Percentiles rank a stretch among this genome's conserved stretches.
phyloP scores from a whole-genome alignment of 108 stramenopile species.

The Cylindrotheca fusiformis region DNA sequence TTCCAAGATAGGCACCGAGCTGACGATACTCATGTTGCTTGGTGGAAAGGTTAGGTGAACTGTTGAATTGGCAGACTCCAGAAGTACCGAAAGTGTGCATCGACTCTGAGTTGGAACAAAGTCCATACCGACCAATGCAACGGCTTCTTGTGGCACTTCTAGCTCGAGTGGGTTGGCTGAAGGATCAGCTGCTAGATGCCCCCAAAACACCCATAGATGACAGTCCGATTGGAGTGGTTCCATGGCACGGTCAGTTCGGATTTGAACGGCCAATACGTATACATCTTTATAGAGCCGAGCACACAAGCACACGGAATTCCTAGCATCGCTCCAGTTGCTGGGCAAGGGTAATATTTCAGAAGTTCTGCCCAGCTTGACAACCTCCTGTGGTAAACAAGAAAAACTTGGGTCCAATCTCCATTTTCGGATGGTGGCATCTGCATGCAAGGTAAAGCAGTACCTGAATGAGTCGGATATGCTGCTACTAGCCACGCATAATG shows the following conservation, averaged over 20 bases:
- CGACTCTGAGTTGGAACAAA: slow-evolving; percentile 26
- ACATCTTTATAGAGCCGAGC: slow-evolving; percentile 23
- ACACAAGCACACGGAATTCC: slow-evolving; percentile 23
- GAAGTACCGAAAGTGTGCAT: slow-evolving; percentile 26
- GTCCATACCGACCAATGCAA: slow-evolving; percentile 33
- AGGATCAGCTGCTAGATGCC: slow-evolving; percentile 1
- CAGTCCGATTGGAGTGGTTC: slow-evolving; percentile 18
- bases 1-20: slow-evolving; percentile 13
- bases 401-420: slow-evolving; percentile 28
- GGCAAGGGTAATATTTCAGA: slow-evolving; percentile 11
- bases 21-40: slow-evolving; percentile 21
- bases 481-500: slow-evolving; percentile 20
- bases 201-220: slow-evolving; percentile 27
- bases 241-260: slow-evolving; percentile 15
- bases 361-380: slow-evolving; percentile 5
- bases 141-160: slow-evolving; percentile 24
- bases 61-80: slow-evolving; percentile 5
- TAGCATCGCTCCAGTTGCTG: slow-evolving; percentile 25
- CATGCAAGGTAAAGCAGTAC: slow-evolving; percentile 34
- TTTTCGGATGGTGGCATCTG: slow-evolving; percentile 39
- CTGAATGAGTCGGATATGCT: not conserved
- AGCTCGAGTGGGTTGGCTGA: not conserved
- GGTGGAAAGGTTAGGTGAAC: slow-evolving; percentile 27
- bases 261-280: slow-evolving; percentile 30
- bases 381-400: slow-evolving; percentile 17